phyloP scores from a whole-genome alignment of 2,329 filamentous ascomycete species.

The Ophiostoma himal-ulmi region DNA sequence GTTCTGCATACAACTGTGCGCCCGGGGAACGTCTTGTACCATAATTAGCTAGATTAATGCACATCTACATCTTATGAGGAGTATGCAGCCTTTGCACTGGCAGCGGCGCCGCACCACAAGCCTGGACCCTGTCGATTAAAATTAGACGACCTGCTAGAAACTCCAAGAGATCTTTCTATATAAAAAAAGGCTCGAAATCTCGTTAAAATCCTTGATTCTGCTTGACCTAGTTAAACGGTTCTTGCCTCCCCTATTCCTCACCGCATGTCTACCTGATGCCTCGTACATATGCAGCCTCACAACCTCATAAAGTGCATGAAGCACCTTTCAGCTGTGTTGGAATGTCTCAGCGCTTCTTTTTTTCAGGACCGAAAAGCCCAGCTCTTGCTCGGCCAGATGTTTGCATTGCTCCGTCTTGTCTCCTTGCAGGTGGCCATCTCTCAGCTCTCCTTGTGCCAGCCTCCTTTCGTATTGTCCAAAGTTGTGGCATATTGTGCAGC shows the following conservation, averaged over 20 bases:
- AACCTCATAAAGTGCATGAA: neutral
- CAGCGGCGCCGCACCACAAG: neutral
- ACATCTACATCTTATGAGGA: slow-evolving; percentile 3
- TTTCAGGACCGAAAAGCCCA: too few relatives aligned
- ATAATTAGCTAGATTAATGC: neutral
- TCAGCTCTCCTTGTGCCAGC: neutral
- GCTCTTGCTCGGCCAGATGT: too few relatives aligned
- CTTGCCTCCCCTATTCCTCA: neutral
- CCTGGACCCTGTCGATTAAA: slow-evolving; percentile 17
- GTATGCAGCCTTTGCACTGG: neutral
- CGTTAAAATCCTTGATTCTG: too few relatives aligned
- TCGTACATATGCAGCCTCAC: neutral
- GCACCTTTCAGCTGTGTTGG: slow-evolving; percentile 7
- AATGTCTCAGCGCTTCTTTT: neutral
- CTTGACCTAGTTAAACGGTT: too few relatives aligned
- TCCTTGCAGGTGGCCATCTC: neutral
- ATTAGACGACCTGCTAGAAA: neutral
- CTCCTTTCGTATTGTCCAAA: neutral
- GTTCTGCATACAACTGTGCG: slow-evolving; percentile 12
- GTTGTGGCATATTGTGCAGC: neutral
- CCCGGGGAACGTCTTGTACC: neutral
- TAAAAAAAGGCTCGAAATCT: neutral
- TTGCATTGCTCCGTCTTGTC: neutral
- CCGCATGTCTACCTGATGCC: neutral
- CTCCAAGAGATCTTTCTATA: too few relatives aligned